These are phyloP conservation scores for Cucumis melo DNA, from an alignment of 306 rosid species.

Conservation along the genomic window DNA sequence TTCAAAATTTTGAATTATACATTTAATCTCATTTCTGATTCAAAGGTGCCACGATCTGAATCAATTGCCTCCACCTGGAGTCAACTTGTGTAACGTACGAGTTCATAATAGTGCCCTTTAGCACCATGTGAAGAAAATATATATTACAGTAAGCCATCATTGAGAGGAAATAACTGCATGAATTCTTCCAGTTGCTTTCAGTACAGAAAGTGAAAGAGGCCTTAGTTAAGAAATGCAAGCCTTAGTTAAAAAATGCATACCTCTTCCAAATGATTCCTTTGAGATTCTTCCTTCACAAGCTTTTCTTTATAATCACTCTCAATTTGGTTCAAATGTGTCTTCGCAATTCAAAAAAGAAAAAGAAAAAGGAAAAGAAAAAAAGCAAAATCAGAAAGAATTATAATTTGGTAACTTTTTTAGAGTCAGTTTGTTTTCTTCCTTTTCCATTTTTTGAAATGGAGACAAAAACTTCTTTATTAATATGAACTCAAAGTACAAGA, in stretches of 20 bases:
- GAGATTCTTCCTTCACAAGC: conserved; percentile 56
- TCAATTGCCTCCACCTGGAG: too few relatives aligned
- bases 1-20: too few relatives aligned
- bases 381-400: not conserved
- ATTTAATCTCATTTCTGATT: too few relatives aligned
- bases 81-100: too few relatives aligned
- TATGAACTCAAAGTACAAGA: too few relatives aligned
- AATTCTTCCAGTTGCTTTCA: not conserved
- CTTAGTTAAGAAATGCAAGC: not conserved
- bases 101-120: not conserved
- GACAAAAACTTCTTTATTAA: too few relatives aligned
- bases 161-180: not conserved
- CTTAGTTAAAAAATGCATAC: conserved; percentile 17
- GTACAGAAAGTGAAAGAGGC: not conserved
- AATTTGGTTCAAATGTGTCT: conserved; percentile 68
- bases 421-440: not conserved
- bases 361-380: conserved; percentile 1
- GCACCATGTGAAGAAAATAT: not conserved
- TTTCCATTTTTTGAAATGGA: too few relatives aligned
- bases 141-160: not conserved
- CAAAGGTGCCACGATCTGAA: too few relatives aligned
- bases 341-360: conserved; percentile 1
- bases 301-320: conserved; percentile 58
- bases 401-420: not conserved
- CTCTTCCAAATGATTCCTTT: conserved; percentile 54